Conservation (phyloP, 495 filamentous ascomycete species). For the Daldinia bambusicola region DNA sequence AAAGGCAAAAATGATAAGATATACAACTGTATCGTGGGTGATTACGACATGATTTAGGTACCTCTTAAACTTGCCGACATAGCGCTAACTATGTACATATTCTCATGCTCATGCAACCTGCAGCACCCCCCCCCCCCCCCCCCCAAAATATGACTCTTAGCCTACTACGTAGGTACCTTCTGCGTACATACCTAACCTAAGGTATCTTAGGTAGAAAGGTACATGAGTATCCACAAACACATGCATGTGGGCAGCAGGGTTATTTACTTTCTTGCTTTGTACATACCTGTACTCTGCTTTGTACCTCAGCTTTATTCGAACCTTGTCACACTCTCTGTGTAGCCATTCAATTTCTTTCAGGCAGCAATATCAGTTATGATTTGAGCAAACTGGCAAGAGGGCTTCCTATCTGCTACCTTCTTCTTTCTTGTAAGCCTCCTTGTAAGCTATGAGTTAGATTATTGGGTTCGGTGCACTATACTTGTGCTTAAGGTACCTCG, state of each 20-base stretch:
- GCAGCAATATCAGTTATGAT: conserved; percentile 22
- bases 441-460: background rate
- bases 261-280: background rate
- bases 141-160: too few relatives aligned
- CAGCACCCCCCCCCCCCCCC: too few relatives aligned
- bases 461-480: conserved; percentile 6
- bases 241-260: conserved; percentile 1
- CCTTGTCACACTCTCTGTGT: conserved; percentile 30
- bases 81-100: too few relatives aligned
- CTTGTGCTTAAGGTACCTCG: too few relatives aligned
- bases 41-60: conserved; percentile 6
- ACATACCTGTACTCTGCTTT: conserved; percentile 8
- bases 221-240: background rate
- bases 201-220: background rate
- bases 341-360: conserved; percentile 31
- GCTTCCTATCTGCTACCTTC: background rate
- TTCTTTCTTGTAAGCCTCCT: conserved; percentile 1
- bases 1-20: conserved; percentile 15
- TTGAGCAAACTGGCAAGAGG: background rate
- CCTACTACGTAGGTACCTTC: too few relatives aligned
- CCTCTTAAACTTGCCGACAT: conserved; percentile 28
- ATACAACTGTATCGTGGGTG: background rate
- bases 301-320: conserved; percentile 23
- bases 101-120: too few relatives aligned
- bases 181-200: conserved; percentile 12